A percentile compares a stretch with the other conserved stretches of the same genome.
Conservation (phyloP, 176 grass and related monocot genomes). For the Puya raimondii region DNA sequence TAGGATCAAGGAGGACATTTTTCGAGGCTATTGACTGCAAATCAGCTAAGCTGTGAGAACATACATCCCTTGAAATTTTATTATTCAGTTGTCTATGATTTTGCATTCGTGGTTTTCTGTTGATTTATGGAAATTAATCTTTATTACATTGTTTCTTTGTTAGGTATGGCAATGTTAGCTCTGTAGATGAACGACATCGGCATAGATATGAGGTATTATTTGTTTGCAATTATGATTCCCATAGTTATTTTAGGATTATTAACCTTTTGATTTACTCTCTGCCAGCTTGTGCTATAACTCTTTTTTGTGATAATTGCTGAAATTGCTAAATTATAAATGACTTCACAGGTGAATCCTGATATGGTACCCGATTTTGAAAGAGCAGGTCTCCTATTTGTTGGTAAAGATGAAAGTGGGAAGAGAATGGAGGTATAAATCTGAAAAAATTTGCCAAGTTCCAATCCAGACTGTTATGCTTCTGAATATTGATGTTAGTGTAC, state of each 20-base stretch:
- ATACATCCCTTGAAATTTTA: neutral
- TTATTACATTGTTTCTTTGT: slow-evolving; percentile 4
- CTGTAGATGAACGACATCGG: slow-evolving; percentile 81
- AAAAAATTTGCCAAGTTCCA: neutral
- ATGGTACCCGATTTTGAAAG: slow-evolving; percentile 87
- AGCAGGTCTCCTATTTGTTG: slow-evolving; percentile 78
- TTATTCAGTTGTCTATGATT: neutral
- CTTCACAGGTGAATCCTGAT: slow-evolving; percentile 83
- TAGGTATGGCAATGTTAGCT: slow-evolving; percentile 65
- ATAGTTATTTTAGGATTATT: neutral
- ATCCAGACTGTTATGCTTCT: no score
- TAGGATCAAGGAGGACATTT: slow-evolving; percentile 84
- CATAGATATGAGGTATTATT: slow-evolving; percentile 87
- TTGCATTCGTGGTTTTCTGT: slow-evolving; percentile 4
- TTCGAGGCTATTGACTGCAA: slow-evolving; percentile 56
- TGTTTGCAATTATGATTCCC: slow-evolving; percentile 3
- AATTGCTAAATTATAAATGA: neutral
- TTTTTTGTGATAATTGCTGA: neutral
- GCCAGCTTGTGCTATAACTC: neutral
- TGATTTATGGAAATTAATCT: slow-evolving; percentile 9
- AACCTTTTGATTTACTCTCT: neutral
- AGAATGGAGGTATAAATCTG: slow-evolving; percentile 72
- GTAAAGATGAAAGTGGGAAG: slow-evolving; percentile 58
- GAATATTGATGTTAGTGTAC: slow-evolving; percentile 5
- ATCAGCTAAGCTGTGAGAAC: slow-evolving; percentile 78